Percentiles rank a stretch among this genome's conserved stretches.
Evolutionary conservation across 768 basidiomycete genomes (phyloP).

Genomic region (Termitomyces sp.): DNA sequence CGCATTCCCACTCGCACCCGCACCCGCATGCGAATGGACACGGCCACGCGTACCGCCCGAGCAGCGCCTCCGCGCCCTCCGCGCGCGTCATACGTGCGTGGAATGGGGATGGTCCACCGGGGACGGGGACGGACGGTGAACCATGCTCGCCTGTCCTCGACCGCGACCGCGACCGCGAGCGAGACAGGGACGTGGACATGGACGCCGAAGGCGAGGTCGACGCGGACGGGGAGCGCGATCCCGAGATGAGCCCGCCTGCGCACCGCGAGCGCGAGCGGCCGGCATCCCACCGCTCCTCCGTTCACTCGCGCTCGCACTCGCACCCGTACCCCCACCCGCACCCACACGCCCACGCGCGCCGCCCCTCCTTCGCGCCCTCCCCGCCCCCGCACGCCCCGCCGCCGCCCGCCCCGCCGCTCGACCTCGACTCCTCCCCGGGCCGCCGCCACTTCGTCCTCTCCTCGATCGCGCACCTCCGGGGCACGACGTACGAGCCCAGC

Average conservation of each 20-base stretch:
- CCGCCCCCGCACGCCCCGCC: background rate
- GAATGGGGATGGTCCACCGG: background rate
- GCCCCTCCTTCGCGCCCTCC: slow-evolving; percentile 3
- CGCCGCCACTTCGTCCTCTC: slow-evolving; percentile 58
- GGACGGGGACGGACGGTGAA: too few relatives aligned
- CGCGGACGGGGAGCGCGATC: slow-evolving; percentile 28
- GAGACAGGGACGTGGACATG: background rate
- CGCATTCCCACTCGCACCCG: background rate
- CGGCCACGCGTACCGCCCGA: background rate
- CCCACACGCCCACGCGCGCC: background rate
- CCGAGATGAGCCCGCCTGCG: slow-evolving; percentile 13
- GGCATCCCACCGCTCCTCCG: too few relatives aligned
- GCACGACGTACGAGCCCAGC: slow-evolving; percentile 58
- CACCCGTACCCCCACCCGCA: background rate
- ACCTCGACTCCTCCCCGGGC: slow-evolving; percentile 51
- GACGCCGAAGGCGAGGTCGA: slow-evolving; percentile 15
- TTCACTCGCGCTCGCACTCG: background rate
- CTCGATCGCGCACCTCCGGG: slow-evolving; percentile 63
- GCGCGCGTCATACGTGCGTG: slow-evolving; percentile 6
- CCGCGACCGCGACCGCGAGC: too few relatives aligned
- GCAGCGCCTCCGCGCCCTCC: background rate
- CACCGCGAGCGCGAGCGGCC: background rate
- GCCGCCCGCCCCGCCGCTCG: background rate
- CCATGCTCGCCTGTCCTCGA: too few relatives aligned
- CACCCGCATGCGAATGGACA: background rate